Percentiles rank a stretch among this genome's conserved stretches.
phyloP scores from a whole-genome alignment of 352 stramenopile genomes.

The Phytophthora tubulina region DNA sequence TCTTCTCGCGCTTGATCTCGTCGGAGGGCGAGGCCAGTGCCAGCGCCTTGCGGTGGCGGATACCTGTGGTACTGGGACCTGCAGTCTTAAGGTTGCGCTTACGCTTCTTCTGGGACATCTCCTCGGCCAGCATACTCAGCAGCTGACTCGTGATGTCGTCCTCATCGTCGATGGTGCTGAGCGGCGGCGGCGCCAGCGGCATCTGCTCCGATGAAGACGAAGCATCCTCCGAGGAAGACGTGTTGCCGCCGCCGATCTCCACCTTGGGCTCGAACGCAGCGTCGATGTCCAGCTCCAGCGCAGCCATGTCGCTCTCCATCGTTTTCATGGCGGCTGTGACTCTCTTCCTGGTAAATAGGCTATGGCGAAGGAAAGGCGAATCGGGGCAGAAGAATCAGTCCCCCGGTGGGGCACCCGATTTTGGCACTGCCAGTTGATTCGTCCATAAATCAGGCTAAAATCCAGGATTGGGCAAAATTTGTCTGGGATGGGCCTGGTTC shows the following conservation, averaged over 20 bases:
- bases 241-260: constrained; percentile 29
- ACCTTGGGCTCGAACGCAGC: constrained; percentile 33
- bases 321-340: constrained; percentile 31
- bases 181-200: constrained; percentile 26
- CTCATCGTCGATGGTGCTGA: constrained; percentile 43
- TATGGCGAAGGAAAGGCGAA: constrained; percentile 16
- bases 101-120: constrained; percentile 53
- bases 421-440: constrained; percentile 2
- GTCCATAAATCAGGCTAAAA: not conserved
- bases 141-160: constrained; percentile 55
- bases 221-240: constrained; percentile 36
- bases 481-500: not conserved
- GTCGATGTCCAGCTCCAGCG: constrained; percentile 40
- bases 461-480: constrained; percentile 10
- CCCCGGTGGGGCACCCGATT: constrained; percentile 4
- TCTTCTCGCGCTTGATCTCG: constrained; percentile 65
- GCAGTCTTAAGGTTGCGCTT: constrained; percentile 47
- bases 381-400: constrained; percentile 10
- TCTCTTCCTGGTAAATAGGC: constrained; percentile 13
- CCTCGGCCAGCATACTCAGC: constrained; percentile 53
- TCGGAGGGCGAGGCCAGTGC: constrained; percentile 36
- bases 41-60: constrained; percentile 43
- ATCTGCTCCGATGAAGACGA: constrained; percentile 37
- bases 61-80: constrained; percentile 27
- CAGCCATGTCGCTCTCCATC: constrained; percentile 44